phyloP scores from a whole-genome alignment of 2,329 filamentous ascomycete genomes.

The Arachnomyces sp. region DNA sequence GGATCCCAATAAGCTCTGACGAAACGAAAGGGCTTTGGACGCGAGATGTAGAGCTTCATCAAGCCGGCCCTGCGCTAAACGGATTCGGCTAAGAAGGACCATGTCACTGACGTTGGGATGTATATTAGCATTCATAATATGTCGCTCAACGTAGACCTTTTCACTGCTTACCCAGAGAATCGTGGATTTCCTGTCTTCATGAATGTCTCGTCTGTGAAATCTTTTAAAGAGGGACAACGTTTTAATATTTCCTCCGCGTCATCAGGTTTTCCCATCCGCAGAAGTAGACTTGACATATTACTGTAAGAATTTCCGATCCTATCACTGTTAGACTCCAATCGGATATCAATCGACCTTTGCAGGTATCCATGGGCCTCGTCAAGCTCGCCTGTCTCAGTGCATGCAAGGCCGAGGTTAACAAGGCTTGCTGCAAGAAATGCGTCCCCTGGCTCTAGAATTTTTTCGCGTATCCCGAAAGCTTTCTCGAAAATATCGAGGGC shows the following conservation, averaged over 20 bases:
- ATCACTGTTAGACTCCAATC: slow-evolving; percentile 22
- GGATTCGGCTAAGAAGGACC: too few relatives aligned
- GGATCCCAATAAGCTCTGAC: too few relatives aligned
- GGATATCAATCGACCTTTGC: slow-evolving; percentile 24
- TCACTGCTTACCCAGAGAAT: too few relatives aligned
- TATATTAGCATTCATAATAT: too few relatives aligned
- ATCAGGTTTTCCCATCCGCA: slow-evolving; percentile 27
- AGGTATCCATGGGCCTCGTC: slow-evolving; percentile 22
- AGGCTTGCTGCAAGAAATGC: slow-evolving; percentile 5
- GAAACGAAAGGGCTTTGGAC: too few relatives aligned
- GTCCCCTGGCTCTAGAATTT: too few relatives aligned
- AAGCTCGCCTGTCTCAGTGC: slow-evolving; percentile 26
- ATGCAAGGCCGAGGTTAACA: slow-evolving; percentile 24
- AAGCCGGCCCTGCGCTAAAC: too few relatives aligned
- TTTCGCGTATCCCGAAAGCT: too few relatives aligned
- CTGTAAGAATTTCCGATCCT: slow-evolving; percentile 33
- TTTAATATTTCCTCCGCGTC: slow-evolving; percentile 29
- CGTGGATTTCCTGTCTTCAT: too few relatives aligned
- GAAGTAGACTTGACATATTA: slow-evolving; percentile 30
- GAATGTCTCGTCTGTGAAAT: slow-evolving; percentile 32
- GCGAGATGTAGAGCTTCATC: too few relatives aligned
- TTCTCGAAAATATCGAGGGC: too few relatives aligned
- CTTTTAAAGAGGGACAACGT: slow-evolving; percentile 26
- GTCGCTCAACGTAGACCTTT: neutral
- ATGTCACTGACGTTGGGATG: too few relatives aligned